Evolutionary conservation across 768 basidiomycete genomes (phyloP), one percentile per base, ranked within the genome.

Genomic region (Leccinum incarnatum): DNA sequence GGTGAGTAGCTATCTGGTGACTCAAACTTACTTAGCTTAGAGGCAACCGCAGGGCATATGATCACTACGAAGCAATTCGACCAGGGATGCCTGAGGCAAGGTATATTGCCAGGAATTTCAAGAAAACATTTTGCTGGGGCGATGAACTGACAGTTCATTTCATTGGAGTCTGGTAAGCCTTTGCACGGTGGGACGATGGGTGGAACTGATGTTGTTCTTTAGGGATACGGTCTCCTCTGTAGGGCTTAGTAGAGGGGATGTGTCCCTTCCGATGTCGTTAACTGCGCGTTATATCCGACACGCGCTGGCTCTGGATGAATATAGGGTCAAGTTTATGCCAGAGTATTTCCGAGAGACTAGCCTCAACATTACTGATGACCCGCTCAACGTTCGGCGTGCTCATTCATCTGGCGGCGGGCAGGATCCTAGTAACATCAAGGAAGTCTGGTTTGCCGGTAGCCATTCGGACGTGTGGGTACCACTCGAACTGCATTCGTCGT

Each of bases 221-320:
- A 49, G 84, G 82, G 85, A 86, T 61, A 86, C 84, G 2, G 19
- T 19, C 19, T 19, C 19, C 19, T 19, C 19, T 1, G 83, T 86
- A n/a, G 83, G 83, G 11, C 30, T 82, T 40, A 72, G 84, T 53
- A 78, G 53, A 50, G 56, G 79, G 3, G 76, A 75, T 42, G 72
- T 79, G 3, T 64, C 61, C 5, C 73, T 85, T 2, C 84, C 84
- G 0, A 85, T 84, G 67, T 79, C 80, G 0, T 77, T 74, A 4
- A 80, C 79, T 10, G 82, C 84, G 17, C 27, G 27, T 14, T 10
- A 23, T n/a, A 27, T 49, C 27, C 25, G 48, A 7, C 48, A 49
- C 2, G 48, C 48, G 8, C 48, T 49, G 15, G 27, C 48, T 49
- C 48, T 49, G 4, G 48, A 49, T 12, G 48, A 49, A 27, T 27